A percentile compares a stretch with the other conserved stretches of the same genome.
phyloP scores from a whole-genome alignment of 2,329 filamentous ascomycete genomes.

The Byssothecium circinans region DNA sequence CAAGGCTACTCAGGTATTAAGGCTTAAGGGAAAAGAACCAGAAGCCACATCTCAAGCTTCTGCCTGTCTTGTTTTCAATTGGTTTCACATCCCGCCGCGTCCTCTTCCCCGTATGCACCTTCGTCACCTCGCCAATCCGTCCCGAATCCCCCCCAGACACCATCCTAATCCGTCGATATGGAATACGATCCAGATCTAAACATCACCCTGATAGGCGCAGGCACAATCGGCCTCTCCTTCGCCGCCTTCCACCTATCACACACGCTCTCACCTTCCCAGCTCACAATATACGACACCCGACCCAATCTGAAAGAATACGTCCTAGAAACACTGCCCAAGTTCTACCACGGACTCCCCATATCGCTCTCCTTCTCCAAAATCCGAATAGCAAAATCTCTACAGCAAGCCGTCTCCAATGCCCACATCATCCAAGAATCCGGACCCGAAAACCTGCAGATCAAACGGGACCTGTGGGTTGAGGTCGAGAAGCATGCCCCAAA shows the following conservation, averaged over 20 bases:
- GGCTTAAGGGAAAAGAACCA: too few relatives aligned
- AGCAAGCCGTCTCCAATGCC: slow-evolving; percentile 50
- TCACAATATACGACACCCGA: slow-evolving; percentile 56
- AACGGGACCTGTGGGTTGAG: slow-evolving; percentile 54
- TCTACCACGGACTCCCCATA: slow-evolving; percentile 33
- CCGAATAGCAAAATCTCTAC: slow-evolving; percentile 34
- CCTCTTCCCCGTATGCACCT: not conserved
- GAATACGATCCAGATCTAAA: slow-evolving; percentile 14
- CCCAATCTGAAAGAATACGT: slow-evolving; percentile 53
- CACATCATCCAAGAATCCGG: slow-evolving; percentile 63
- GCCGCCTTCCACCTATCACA: slow-evolving; percentile 56
- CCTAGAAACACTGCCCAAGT: slow-evolving; percentile 46
- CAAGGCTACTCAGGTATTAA: too few relatives aligned
- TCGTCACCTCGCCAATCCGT: not conserved
- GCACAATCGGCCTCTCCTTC: slow-evolving; percentile 60
- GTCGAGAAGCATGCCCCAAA: slow-evolving; percentile 51
- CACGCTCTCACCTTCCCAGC: slow-evolving; percentile 39
- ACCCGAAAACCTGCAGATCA: slow-evolving; percentile 57
- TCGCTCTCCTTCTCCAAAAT: slow-evolving; percentile 36
- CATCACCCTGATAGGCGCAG: slow-evolving; percentile 50
- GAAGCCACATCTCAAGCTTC: too few relatives aligned
- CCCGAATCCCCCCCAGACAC: not conserved
- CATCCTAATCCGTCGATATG: slow-evolving; percentile 2
- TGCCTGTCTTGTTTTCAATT: too few relatives aligned
- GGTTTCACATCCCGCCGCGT: not conserved